Evolutionary conservation across 331 rosid species (phyloP).

Genomic region (Quercus tomentella): DNA sequence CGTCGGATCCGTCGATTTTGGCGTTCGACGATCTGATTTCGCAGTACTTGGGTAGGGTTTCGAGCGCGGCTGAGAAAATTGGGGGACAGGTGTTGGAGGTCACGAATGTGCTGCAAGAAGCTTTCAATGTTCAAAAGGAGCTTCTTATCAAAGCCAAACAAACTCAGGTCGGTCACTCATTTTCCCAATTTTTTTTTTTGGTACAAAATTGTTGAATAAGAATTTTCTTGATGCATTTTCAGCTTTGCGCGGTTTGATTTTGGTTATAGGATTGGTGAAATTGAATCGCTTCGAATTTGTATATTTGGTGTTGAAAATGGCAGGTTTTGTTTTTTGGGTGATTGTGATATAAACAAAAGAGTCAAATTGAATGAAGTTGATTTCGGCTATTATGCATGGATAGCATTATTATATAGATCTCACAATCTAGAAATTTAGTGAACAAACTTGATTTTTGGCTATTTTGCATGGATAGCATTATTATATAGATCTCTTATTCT

Average conservation of each 20-base stretch:
- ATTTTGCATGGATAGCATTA: neutral
- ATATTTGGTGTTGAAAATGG: too few relatives aligned
- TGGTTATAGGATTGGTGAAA: too few relatives aligned
- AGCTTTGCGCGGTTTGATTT: neutral
- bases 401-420: neutral
- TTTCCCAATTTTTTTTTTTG: neutral
- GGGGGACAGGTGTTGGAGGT: slow-evolving; percentile 73
- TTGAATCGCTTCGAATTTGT: too few relatives aligned
- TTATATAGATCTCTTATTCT: neutral
- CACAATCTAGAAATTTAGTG: neutral
- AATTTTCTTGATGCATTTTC: neutral
- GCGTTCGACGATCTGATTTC: slow-evolving; percentile 64
- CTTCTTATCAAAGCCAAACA: slow-evolving; percentile 63
- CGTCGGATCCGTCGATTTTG: slow-evolving; percentile 56
- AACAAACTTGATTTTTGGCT: neutral
- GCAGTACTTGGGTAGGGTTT: slow-evolving; percentile 47
- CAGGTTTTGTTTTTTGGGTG: neutral
- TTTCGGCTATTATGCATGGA: neutral
- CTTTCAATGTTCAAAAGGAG: slow-evolving; percentile 64
- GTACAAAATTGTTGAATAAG: too few relatives aligned
- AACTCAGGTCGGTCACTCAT: slow-evolving; percentile 70
- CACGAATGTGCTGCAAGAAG: slow-evolving; percentile 52
- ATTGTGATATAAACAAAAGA: neutral
- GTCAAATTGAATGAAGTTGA: neutral
- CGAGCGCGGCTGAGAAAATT: slow-evolving; percentile 61